phyloP scores from a whole-genome alignment of 257 asterid species.

The Solanum medicagineum region DNA sequence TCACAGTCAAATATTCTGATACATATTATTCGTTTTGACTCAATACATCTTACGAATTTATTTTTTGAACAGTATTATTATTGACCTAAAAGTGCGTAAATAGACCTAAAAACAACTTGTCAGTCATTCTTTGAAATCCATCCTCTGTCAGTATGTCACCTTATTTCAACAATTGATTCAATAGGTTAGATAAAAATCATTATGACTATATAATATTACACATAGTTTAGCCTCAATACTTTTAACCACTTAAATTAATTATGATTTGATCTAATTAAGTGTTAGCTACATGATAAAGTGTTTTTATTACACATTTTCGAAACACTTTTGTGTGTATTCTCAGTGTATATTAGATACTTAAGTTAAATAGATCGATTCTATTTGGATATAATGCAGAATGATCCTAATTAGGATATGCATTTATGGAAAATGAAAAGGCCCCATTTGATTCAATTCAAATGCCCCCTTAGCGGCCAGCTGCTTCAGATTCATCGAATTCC shows the following conservation, averaged over 20 bases:
- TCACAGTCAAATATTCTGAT: background rate
- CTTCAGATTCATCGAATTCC: no score
- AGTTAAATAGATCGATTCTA: no score
- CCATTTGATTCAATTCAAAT: no score
- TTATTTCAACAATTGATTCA: background rate
- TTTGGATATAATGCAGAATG: background rate
- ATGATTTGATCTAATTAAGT: fast-evolving
- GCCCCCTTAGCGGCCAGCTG: no score
- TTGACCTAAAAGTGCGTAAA: background rate
- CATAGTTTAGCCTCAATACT: background rate
- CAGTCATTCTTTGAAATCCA: background rate
- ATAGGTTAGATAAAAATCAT: background rate
- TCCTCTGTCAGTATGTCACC: background rate
- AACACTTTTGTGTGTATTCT: no score
- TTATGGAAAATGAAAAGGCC: no score
- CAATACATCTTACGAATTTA: background rate
- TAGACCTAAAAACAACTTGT: background rate
- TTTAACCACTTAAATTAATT: no score
- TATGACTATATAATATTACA: background rate
- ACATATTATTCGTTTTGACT: background rate
- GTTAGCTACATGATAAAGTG: no score
- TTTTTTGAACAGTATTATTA: background rate
- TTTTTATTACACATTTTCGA: no score
- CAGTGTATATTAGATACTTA: no score
- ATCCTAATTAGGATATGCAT: no score